These are phyloP conservation scores for Pulveroboletus sp. DNA, from an alignment of 768 basidiomycete species.

Conservation along the genomic window DNA sequence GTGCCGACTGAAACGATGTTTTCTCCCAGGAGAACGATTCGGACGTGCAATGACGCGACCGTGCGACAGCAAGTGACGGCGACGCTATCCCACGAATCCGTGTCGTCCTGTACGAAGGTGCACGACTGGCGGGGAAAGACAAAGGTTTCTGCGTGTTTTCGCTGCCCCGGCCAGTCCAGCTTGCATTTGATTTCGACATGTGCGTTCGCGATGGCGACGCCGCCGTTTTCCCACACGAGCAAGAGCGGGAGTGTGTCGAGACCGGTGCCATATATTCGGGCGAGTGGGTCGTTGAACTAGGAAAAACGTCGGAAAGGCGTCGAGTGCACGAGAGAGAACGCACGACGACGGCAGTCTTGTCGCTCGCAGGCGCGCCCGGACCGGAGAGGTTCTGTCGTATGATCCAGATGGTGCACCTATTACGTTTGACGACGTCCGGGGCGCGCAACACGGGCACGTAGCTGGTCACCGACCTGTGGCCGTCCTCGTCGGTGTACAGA, in stretches of 20 bases:
- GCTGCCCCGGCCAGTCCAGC: conserved; percentile 26
- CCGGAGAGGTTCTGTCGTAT: conserved; percentile 56
- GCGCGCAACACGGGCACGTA: conserved; percentile 52
- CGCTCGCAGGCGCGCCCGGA: conserved; percentile 26
- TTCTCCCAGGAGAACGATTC: conserved; percentile 19
- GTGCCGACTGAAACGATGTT: conserved; percentile 13
- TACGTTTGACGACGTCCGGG: conserved; percentile 40
- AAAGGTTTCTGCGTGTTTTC: conserved; percentile 27
- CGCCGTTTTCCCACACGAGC: conserved; percentile 33
- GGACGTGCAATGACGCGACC: conserved; percentile 18
- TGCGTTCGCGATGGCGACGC: conserved; percentile 30
- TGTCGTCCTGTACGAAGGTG: conserved; percentile 24
- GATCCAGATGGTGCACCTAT: conserved; percentile 53
- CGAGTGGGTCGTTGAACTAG: conserved; percentile 44
- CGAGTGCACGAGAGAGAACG: conserved; percentile 32
- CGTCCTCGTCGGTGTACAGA: conserved; percentile 31
- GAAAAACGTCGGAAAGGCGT: conserved; percentile 5
- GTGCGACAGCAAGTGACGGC: conserved; percentile 24
- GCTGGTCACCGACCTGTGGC: conserved; percentile 41
- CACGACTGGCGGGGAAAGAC: conserved; percentile 29
- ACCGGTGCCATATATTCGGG: conserved; percentile 35
- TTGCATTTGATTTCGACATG: conserved; percentile 26
- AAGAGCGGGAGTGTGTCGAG: conserved; percentile 27
- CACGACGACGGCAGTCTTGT: conserved; percentile 45
- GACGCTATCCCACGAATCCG: conserved; percentile 1